Percentiles rank a stretch among this genome's conserved stretches.
Conservation (phyloP, 2,329 filamentous ascomycete species). For the Hypomyces rosellus region DNA sequence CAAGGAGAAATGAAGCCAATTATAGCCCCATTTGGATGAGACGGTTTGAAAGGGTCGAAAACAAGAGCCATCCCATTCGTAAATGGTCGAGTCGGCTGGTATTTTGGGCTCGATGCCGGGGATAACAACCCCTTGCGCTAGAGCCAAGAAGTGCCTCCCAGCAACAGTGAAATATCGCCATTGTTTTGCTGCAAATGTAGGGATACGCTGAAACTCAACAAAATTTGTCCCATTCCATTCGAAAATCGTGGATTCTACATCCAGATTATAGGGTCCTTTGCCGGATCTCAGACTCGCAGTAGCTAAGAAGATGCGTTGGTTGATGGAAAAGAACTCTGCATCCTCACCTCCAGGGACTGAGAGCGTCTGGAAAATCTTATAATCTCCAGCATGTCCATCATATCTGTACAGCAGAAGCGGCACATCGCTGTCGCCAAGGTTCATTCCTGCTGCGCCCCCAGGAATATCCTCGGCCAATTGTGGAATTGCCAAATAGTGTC, state of each 20-base stretch:
- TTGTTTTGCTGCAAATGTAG: conserved; percentile 4
- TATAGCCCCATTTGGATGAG: neutral
- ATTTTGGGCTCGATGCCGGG: neutral
- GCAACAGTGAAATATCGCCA: conserved; percentile 1
- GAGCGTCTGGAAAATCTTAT: neutral
- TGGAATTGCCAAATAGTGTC: neutral
- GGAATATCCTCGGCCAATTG: neutral
- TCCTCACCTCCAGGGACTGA: conserved; percentile 6
- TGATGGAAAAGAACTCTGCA: conserved; percentile 5
- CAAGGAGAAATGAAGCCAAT: neutral
- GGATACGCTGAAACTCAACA: conserved; percentile 1
- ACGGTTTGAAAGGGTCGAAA: neutral
- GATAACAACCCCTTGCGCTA: conserved; percentile 3
- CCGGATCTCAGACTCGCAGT: conserved; percentile 2
- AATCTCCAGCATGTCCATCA: neutral
- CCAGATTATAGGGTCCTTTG: neutral
- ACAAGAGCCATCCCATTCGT: neutral
- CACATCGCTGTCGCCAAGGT: neutral
- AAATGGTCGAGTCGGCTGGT: neutral
- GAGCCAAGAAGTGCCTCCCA: conserved; percentile 2
- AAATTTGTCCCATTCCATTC: conserved; percentile 2
- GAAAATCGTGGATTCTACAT: conserved; percentile 5
- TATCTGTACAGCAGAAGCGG: neutral
- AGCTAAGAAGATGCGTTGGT: conserved; percentile 1
- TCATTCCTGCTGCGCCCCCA: neutral